Base-by-base conservation (phyloP, 257 asterid species). In the Solanum pennellii region DNA sequence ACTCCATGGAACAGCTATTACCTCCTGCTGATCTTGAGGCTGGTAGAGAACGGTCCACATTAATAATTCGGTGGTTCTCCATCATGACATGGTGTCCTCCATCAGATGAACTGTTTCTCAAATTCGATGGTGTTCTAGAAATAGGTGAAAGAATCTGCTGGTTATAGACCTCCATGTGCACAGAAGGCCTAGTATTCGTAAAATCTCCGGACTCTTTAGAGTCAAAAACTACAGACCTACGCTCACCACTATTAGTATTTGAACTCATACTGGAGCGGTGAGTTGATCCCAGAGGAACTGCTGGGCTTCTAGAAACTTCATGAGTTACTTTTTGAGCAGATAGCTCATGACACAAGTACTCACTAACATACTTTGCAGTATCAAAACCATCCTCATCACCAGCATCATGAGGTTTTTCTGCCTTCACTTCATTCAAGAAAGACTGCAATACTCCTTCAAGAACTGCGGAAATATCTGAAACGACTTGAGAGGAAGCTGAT, bases 371-470 rank as follows among this genome's bases (percentile, higher is more conserved):
- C 89, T 88, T 91, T 69, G 93, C 89, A 71, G 93, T 92, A 89
- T 91, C 84, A 76, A 90, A 56, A 87, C 88, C 90, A 88, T 86
- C 92, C 89, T 88, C 93, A 41, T 86, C 89, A 87, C 86, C 90
- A 89, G 89, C 94, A 88, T 89, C 86, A 86, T 69, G 92, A 56
- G 52, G 89, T 83, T 79, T 90, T 75, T 91, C 96, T 85, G 90
- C 91, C 91, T 88, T 91, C 86, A 91, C 92, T 91, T 94, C 92
- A 86, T 89, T 93, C 60, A 86, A 42, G 86, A 94, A 95, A 80
- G 95, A 95, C 88, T 91, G 94, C 86, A 94, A 90, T 68, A 94
- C 91, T 77, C 92, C 94, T 89, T 94, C 98, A 87, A 95, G 89
- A 83, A 89, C 84, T 86, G 94, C 83, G 60, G 98, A 91, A 88